A percentile compares a stretch with the other conserved stretches of the same genome.
These are phyloP conservation scores for Saprolegnia diclina DNA, from an alignment of 352 stramenopile species.

Conservation along the genomic window DNA sequence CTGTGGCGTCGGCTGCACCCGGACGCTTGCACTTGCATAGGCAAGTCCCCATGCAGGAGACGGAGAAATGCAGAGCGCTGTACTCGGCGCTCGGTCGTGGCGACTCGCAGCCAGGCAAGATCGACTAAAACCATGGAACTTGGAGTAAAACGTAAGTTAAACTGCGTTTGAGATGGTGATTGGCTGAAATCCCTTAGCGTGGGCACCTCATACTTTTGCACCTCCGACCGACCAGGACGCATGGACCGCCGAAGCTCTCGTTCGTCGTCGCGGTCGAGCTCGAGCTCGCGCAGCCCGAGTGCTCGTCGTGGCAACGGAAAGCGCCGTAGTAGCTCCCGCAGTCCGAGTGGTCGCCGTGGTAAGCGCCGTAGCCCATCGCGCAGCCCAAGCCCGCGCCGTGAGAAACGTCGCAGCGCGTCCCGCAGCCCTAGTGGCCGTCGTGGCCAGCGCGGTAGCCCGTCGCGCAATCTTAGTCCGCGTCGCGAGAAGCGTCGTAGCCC, in stretches of 20 bases:
- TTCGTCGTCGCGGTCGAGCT: constrained; percentile 13
- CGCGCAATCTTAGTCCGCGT: too few species aligned
- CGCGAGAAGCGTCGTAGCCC: too few species aligned
- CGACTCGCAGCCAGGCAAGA: too few species aligned
- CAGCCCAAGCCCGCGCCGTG: neutral
- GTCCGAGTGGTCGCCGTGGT: neutral
- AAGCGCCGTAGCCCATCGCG: too few species aligned
- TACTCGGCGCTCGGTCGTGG: too few species aligned
- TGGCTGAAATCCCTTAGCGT: neutral
- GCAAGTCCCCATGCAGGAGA: too few species aligned
- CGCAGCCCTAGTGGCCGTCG: neutral
- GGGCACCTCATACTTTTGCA: neutral
- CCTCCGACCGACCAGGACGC: neutral
- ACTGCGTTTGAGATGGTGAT: neutral
- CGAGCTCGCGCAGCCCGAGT: neutral
- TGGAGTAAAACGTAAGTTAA: neutral
- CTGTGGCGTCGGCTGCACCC: too few species aligned
- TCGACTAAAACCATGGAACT: too few species aligned
- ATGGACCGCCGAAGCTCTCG: constrained; percentile 15
- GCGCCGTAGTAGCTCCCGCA: neutral
- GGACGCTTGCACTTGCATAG: too few species aligned
- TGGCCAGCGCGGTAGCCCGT: too few species aligned
- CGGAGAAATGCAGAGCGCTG: too few species aligned
- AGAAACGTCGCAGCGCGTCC: neutral
- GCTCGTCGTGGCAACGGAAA: neutral